Conservation (phyloP, 192 early-diverging fungal genomes). For the Cladochytrium replicatum region DNA sequence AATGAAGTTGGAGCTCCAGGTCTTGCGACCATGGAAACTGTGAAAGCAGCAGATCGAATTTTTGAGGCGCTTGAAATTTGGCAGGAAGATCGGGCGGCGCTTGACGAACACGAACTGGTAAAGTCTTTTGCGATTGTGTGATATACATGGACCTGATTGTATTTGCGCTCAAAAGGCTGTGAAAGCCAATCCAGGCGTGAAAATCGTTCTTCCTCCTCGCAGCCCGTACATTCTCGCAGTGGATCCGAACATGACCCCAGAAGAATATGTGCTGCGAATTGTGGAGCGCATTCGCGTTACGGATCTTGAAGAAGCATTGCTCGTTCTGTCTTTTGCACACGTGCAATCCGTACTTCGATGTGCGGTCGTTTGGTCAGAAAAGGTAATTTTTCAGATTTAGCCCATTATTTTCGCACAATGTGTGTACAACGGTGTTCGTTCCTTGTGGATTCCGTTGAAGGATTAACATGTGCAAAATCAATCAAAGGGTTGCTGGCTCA, state of each 20-base stretch:
- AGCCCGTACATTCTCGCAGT: slow-evolving; percentile 57
- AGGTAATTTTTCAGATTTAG: slow-evolving; percentile 45
- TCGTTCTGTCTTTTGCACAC: slow-evolving; percentile 78
- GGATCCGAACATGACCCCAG: slow-evolving; percentile 49
- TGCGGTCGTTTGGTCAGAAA: slow-evolving; percentile 73
- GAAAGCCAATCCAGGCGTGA: slow-evolving; percentile 5
- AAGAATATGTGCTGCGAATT: slow-evolving; percentile 70
- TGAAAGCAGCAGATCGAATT: slow-evolving; percentile 90
- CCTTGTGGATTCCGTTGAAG: slow-evolving; percentile 2
- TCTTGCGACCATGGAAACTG: slow-evolving; percentile 84
- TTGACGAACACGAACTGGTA: neutral
- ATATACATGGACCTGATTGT: neutral
- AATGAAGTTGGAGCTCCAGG: slow-evolving; percentile 68
- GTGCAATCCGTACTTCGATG: slow-evolving; percentile 69
- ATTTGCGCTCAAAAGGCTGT: slow-evolving; percentile 3
- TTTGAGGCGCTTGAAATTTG: slow-evolving; percentile 87
- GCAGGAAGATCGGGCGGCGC: slow-evolving; percentile 58
- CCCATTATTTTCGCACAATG: slow-evolving; percentile 1
- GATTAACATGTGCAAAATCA: too few species aligned
- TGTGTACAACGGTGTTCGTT: neutral
- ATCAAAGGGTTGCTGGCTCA: too few species aligned
- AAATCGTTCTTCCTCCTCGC: slow-evolving; percentile 15
- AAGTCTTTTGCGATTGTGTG: neutral
- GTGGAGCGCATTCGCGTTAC: slow-evolving; percentile 69
- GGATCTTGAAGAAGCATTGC: slow-evolving; percentile 81